Percentiles rank a stretch among this genome's conserved stretches.
phyloP scores from a whole-genome alignment of 2,329 filamentous ascomycete species.

The Tolypocladium ophioglossoides region DNA sequence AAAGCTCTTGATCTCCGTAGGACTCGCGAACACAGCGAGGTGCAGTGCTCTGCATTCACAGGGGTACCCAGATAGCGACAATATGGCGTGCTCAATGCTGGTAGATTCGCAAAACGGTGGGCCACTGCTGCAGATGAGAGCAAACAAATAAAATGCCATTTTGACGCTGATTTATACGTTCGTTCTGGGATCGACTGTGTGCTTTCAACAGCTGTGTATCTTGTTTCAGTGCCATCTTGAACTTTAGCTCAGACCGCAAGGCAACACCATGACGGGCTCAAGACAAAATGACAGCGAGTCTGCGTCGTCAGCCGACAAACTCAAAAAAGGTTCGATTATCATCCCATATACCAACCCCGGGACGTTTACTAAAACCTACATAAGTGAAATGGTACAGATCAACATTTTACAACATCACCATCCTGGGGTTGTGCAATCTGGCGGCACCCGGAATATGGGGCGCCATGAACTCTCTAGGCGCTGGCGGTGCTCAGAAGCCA shows the following conservation, averaged over 20 bases:
- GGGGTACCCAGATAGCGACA: background rate
- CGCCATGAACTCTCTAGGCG: constrained; percentile 64
- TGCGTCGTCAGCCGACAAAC: background rate
- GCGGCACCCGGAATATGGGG: constrained; percentile 62
- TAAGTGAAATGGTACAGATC: constrained; percentile 59
- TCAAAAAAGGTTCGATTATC: background rate
- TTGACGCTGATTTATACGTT: no score
- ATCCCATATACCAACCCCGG: no score
- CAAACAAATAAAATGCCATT: no score
- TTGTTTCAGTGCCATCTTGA: background rate
- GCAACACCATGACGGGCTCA: background rate
- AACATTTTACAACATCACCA: constrained; percentile 61
- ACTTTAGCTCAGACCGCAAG: background rate
- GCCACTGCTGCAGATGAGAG: no score
- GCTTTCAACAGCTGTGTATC: no score
- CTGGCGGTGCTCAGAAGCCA: constrained; percentile 54
- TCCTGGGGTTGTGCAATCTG: constrained; percentile 62
- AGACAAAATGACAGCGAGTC: background rate
- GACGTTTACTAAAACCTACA: background rate
- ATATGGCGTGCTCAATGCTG: no score
- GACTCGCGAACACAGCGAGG: no score
- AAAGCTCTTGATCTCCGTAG: background rate
- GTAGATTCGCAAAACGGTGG: no score
- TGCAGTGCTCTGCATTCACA: background rate
- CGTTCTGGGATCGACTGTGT: no score